These are phyloP conservation scores for Podospora sp. DNA, from an alignment of 495 filamentous ascomycete species.

Conservation along the genomic window DNA sequence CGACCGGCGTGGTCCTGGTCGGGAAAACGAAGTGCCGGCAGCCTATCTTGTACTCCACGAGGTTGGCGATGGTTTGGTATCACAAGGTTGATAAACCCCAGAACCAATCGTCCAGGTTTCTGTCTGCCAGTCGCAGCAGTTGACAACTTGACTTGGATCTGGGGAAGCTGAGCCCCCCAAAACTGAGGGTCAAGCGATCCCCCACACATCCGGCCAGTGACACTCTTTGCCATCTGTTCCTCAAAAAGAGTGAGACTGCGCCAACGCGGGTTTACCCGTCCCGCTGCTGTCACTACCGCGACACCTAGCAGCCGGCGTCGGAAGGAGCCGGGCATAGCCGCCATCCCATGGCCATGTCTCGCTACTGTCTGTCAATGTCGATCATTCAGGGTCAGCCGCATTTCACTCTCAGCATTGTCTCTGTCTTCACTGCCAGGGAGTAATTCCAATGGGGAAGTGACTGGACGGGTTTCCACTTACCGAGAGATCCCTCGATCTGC, in stretches of 20 bases:
- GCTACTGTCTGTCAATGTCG: background rate
- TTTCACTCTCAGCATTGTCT: background rate
- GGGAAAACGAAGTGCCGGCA: conserved; percentile 13
- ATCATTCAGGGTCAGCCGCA: background rate
- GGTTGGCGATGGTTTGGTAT: conserved; percentile 1
- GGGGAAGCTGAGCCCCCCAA: background rate
- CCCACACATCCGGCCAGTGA: conserved; percentile 2
- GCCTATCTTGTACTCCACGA: background rate
- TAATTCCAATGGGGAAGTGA: no score
- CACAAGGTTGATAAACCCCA: background rate
- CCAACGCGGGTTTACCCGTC: conserved; percentile 9
- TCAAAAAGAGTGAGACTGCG: background rate
- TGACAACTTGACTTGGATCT: conserved; percentile 2
- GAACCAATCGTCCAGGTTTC: background rate
- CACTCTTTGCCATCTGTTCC: background rate
- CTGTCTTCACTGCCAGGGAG: background rate
- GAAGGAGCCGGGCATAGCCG: background rate
- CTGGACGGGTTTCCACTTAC: no score
- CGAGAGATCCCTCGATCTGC: no score
- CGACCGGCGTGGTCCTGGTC: background rate
- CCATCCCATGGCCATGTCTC: background rate
- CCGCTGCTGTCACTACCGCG: conserved; percentile 2
- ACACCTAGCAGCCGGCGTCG: background rate
- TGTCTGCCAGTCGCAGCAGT: background rate
- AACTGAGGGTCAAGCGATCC: conserved; percentile 17